Percentiles rank a stretch among this genome's conserved stretches.
These are phyloP conservation scores for Cryptococcus neoformans DNA, from an alignment of 1,284 basidiomycete genomes.

Conservation along the genomic window DNA sequence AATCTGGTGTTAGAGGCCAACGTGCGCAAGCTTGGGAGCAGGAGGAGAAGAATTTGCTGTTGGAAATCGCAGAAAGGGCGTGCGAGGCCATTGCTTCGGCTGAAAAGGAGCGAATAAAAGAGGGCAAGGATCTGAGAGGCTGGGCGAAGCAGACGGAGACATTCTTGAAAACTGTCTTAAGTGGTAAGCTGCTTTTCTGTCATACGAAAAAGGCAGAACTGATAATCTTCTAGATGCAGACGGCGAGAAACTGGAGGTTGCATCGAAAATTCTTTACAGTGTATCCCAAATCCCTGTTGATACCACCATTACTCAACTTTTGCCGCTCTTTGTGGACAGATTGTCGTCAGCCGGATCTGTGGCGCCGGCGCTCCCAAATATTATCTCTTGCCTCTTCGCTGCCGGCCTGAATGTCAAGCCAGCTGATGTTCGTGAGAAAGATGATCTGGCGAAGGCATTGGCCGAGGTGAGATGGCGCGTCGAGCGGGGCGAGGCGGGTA, in stretches of 20 bases:
- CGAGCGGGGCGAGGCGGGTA: conserved; percentile 8
- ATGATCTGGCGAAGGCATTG: conserved; percentile 1
- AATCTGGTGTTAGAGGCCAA: not conserved
- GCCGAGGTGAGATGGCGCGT: conserved; percentile 19
- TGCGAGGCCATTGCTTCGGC: conserved; percentile 6
- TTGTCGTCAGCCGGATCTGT: not conserved
- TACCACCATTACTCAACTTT: conserved; percentile 1
- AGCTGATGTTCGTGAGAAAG: not conserved
- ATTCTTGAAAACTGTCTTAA: conserved; percentile 10
- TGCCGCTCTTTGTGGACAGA: conserved; percentile 7
- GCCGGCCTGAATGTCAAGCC: conserved; percentile 12
- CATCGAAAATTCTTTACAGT: conserved; percentile 10
- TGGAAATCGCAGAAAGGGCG: conserved; percentile 6
- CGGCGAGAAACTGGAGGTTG: conserved; percentile 8
- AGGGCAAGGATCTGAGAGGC: conserved; percentile 8
- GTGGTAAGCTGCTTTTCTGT: not conserved
- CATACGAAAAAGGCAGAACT: too few relatives aligned
- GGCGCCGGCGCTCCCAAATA: not conserved
- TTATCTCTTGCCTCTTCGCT: conserved; percentile 17
- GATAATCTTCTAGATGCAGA: not conserved
- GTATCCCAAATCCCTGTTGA: conserved; percentile 7
- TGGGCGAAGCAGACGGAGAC: conserved; percentile 16
- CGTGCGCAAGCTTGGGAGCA: conserved; percentile 11
- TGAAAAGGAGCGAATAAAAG: conserved; percentile 7
- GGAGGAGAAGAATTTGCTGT: conserved; percentile 13